phyloP scores from a whole-genome alignment of 2,329 filamentous ascomycete species.

The Aureobasidium sp. region DNA sequence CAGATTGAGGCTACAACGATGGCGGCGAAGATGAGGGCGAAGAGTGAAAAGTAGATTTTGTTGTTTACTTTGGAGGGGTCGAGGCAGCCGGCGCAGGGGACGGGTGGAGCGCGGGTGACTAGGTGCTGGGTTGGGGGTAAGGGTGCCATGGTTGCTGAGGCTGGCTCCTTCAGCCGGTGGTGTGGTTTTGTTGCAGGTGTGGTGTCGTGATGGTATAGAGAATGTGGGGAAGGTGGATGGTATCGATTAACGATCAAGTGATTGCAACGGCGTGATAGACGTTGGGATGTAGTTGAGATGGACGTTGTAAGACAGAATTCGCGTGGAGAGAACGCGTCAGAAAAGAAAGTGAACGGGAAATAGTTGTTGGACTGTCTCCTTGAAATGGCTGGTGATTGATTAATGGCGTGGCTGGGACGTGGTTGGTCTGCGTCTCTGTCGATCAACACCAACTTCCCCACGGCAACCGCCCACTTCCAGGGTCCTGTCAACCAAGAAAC shows the following conservation, averaged over 20 bases:
- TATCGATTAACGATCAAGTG: constrained; percentile 1
- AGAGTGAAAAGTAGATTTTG: constrained; percentile 68
- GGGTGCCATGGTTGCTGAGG: background rate
- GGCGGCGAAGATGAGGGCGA: constrained; percentile 70
- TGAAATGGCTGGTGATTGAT: background rate
- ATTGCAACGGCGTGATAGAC: background rate
- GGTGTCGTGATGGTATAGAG: background rate
- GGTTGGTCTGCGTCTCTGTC: background rate
- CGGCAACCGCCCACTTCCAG: constrained; percentile 9
- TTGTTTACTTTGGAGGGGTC: constrained; percentile 35
- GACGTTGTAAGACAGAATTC: background rate
- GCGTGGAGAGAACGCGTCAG: background rate
- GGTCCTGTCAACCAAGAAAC: constrained; percentile 8
- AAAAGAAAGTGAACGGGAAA: background rate
- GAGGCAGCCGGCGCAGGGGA: constrained; percentile 13
- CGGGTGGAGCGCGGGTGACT: background rate
- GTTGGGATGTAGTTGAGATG: background rate
- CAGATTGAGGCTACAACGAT: constrained; percentile 74
- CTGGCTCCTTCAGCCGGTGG: background rate
- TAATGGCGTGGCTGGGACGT: constrained; percentile 4
- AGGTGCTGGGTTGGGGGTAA: background rate
- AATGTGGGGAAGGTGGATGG: background rate
- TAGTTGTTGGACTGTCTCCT: background rate
- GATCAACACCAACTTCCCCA: constrained; percentile 7
- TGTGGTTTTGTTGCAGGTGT: background rate